Base-by-base conservation (phyloP, 2,329 filamentous ascomycete species). In the Aspergillus awamori region DNA sequence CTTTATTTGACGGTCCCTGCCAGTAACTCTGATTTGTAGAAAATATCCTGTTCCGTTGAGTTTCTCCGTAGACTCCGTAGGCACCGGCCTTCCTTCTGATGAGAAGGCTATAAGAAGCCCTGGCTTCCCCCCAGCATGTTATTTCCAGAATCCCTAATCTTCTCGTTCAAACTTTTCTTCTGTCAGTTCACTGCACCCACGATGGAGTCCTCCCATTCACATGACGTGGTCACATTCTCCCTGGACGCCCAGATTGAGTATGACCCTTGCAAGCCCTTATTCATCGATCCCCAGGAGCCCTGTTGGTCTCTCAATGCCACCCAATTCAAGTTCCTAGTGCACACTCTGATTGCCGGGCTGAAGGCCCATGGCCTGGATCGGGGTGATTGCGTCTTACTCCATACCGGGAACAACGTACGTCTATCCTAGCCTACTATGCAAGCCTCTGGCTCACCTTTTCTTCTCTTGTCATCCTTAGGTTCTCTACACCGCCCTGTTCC, bases 351-450 rank as follows among this genome's bases (percentile, higher is more conserved):
- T 53, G 65, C 69, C 22, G 74, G 75, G 1, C 63, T 76, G 28
- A 67, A 65, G 52, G 66, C 65, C 5, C 61, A 65, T 41, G 69
- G 68, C 15, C 53, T 77, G 20, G 43, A 66, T 52, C 51, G 62
- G 7, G 73, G 74, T 3, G 74, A 76, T 41, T 74, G 71, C 60
- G 74, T 77, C 28, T 66, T 72, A 49, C 69, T 77, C 13, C 69
- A 73, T 53, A 49, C 67, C 43, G 70, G 67, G 38, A 76, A 77
- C 54, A 68, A 66, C 62, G 70, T 73, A 66, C 56, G 65, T 64
- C 54, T 39, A 56, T 56, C 20, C 17, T 20, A 11, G 4, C 30
- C 22, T 7, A 15, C 17, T 5, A 45, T 43, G 58, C 51, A 43
- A 17, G 0, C 10, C 43, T 47, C 7, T 8, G 36, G 1, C n/a